Evolutionary conservation across 2,329 filamentous ascomycete species (phyloP).

Genomic region (Epichloe sylvatica): DNA sequence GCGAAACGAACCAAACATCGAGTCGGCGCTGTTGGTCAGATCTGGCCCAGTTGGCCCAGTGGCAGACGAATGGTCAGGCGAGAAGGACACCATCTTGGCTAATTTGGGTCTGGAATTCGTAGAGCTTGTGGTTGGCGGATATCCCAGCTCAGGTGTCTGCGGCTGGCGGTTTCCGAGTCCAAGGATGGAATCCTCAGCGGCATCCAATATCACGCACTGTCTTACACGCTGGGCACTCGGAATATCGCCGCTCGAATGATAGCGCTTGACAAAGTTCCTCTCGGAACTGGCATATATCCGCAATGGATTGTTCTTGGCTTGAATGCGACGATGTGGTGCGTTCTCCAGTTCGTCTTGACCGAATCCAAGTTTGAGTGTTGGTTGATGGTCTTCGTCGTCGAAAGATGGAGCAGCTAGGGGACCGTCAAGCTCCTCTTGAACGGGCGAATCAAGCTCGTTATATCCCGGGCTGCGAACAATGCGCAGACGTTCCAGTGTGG

Average conservation of each 20-base stretch:
- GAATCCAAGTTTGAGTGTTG: constrained; percentile 5
- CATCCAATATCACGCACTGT: constrained; percentile 24
- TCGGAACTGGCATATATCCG: constrained; percentile 1
- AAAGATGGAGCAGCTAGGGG: constrained; percentile 9
- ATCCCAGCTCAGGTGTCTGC: constrained; percentile 11
- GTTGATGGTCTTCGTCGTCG: constrained; percentile 3
- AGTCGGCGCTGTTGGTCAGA: constrained; percentile 24
- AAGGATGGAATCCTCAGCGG: constrained; percentile 15
- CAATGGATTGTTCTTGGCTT: not conserved
- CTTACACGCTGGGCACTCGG: constrained; percentile 32
- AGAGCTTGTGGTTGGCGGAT: not conserved
- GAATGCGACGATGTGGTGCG: constrained; percentile 4
- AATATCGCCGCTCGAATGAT: constrained; percentile 53
- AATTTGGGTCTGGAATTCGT: not conserved
- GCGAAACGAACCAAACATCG: constrained; percentile 53
- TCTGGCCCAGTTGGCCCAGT: constrained; percentile 6
- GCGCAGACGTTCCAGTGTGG: constrained; percentile 54
- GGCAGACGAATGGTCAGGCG: constrained; percentile 7
- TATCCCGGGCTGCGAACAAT: constrained; percentile 37
- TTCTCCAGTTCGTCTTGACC: constrained; percentile 8
- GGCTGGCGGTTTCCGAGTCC: constrained; percentile 14
- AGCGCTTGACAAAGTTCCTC: constrained; percentile 39
- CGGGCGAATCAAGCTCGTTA: constrained; percentile 15
- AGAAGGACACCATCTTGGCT: constrained; percentile 14
- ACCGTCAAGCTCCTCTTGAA: constrained; percentile 13